Conservation (phyloP, 495 filamentous ascomycete genomes). For the Evansstolkia leycettana region DNA sequence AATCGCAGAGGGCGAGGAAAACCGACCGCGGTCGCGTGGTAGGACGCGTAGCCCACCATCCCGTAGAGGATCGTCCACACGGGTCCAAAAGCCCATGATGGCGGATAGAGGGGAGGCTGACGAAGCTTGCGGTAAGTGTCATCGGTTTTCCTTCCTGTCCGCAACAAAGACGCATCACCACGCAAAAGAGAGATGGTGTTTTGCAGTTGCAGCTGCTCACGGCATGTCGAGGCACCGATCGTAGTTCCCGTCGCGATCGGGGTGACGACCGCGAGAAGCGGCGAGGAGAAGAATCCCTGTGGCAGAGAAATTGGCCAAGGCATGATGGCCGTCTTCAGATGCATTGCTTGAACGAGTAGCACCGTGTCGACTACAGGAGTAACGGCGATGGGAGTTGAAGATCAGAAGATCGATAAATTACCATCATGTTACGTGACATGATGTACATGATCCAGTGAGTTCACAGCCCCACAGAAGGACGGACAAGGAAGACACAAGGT, state of each 20-base stretch:
- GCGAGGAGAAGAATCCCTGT: constrained; percentile 26
- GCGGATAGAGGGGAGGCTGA: constrained; percentile 73
- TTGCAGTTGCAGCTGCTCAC: constrained; percentile 9
- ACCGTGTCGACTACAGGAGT: no score
- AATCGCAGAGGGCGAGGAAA: constrained; percentile 26
- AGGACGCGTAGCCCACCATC: constrained; percentile 77
- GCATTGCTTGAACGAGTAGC: no score
- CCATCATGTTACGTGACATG: no score
- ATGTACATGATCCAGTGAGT: no score
- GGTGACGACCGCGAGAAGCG: constrained; percentile 19
- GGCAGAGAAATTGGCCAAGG: no score
- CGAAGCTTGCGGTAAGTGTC: constrained; percentile 52
- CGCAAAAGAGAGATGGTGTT: no score
- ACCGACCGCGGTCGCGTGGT: constrained; percentile 52
- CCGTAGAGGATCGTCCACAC: constrained; percentile 81
- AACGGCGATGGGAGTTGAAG: no score
- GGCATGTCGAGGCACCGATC: constrained; percentile 21
- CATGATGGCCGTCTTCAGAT: no score
- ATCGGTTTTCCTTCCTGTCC: constrained; percentile 42
- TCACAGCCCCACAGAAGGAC: no score
- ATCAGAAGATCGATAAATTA: no score
- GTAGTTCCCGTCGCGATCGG: constrained; percentile 19
- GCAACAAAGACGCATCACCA: no score
- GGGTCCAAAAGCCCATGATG: constrained; percentile 68
- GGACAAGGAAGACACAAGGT: no score